phyloP scores from a whole-genome alignment of 2,329 filamentous ascomycete genomes.

The Verticillium nonalfalfae region DNA sequence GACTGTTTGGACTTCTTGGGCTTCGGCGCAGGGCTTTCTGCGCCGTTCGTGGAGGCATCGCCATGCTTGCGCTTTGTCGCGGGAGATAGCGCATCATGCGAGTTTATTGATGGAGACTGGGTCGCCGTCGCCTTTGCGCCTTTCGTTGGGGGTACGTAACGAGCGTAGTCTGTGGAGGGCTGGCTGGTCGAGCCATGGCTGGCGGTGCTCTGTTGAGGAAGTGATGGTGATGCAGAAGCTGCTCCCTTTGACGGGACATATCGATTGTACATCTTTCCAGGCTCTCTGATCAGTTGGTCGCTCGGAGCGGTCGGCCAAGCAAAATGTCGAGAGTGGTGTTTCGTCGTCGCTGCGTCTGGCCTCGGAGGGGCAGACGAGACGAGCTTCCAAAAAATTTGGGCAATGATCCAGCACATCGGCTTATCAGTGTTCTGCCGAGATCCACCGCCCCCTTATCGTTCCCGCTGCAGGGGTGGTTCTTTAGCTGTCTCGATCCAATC shows the following conservation, averaged over 20 bases:
- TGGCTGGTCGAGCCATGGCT: neutral
- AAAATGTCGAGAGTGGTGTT: neutral
- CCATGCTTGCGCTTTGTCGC: slow-evolving; percentile 27
- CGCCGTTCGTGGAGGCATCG: slow-evolving; percentile 18
- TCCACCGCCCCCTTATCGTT: slow-evolving; percentile 21
- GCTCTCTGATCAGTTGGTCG: neutral
- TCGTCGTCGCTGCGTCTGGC: neutral
- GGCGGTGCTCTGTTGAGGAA: neutral
- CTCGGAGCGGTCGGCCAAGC: neutral
- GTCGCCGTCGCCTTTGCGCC: neutral
- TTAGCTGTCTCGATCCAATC: neutral
- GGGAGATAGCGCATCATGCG: neutral
- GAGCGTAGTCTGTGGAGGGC: slow-evolving; percentile 4
- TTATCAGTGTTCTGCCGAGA: slow-evolving; percentile 30
- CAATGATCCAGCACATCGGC: slow-evolving; percentile 11
- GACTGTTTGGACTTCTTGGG: slow-evolving; percentile 26
- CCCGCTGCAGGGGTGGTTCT: neutral
- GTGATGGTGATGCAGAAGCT: slow-evolving; percentile 3
- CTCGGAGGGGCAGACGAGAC: slow-evolving; percentile 6
- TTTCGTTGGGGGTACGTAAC: slow-evolving; percentile 10
- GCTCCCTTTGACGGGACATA: slow-evolving; percentile 30
- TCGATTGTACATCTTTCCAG: slow-evolving; percentile 13
- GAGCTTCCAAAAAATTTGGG: slow-evolving; percentile 25
- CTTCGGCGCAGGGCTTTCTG: slow-evolving; percentile 19
- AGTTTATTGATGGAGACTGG: neutral